Conservation (phyloP, 805 yeast species). For the Yamadazyma nakazawae region DNA sequence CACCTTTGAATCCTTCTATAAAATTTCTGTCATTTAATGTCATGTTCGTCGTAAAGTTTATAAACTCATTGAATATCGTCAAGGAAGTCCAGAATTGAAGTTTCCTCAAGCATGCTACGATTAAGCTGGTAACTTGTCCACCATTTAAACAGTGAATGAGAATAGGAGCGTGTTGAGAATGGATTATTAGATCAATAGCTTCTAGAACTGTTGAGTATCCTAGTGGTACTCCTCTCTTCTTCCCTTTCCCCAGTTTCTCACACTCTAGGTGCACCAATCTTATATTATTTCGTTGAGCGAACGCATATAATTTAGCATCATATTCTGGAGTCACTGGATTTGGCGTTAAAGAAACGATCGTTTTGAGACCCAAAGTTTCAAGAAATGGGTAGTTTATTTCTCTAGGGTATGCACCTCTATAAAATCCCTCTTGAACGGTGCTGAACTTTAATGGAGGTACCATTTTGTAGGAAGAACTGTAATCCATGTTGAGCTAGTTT, state of each 20-base stretch:
- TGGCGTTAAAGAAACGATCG: constrained; percentile 79
- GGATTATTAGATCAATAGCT: constrained; percentile 60
- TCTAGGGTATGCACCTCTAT: constrained; percentile 86
- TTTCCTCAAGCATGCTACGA: constrained; percentile 82
- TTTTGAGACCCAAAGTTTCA: constrained; percentile 58
- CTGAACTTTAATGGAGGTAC: constrained; percentile 82
- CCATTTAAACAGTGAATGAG: constrained; percentile 89
- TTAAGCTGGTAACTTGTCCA: constrained; percentile 78
- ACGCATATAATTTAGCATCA: constrained; percentile 50
- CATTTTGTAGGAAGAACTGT: constrained; percentile 23
- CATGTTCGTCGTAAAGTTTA: constrained; percentile 69
- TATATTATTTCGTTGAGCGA: constrained; percentile 56
- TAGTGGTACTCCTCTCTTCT: constrained; percentile 80
- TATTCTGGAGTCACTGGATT: constrained; percentile 56
- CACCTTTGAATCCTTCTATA: constrained; percentile 74
- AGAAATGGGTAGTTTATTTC: constrained; percentile 69
- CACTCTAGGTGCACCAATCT: constrained; percentile 64
- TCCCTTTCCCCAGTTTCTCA: constrained; percentile 67
- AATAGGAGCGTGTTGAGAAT: constrained; percentile 60
- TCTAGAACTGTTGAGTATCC: constrained; percentile 58
- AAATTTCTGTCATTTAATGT: constrained; percentile 81
- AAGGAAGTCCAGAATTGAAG: constrained; percentile 85
- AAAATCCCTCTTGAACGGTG: constrained; percentile 63
- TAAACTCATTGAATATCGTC: constrained; percentile 82
- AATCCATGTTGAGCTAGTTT: constrained; percentile 9